These are phyloP conservation scores for Aspergillus novoparasiticus DNA, from an alignment of 2,329 filamentous ascomycete genomes.

Conservation along the genomic window DNA sequence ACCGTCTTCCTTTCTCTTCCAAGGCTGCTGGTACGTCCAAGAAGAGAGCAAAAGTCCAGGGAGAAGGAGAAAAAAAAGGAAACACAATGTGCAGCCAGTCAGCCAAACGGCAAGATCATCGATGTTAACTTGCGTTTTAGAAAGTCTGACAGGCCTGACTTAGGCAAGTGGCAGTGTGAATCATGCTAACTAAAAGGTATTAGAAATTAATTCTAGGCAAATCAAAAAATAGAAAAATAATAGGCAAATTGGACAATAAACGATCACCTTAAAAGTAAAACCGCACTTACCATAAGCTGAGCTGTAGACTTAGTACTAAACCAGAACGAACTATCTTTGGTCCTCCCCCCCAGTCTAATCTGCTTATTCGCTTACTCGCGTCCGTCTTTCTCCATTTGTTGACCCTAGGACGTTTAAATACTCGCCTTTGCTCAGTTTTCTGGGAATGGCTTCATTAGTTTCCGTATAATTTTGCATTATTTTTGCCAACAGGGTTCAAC, in stretches of 20 bases:
- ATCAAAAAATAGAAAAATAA: constrained; percentile 2
- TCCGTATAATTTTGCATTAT: constrained; percentile 6
- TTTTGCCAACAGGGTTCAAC: background rate
- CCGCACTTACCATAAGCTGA: constrained; percentile 14
- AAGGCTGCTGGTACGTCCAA: background rate
- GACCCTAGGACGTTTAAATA: constrained; percentile 13
- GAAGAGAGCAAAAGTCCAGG: background rate
- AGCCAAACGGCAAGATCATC: background rate
- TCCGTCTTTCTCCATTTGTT: background rate
- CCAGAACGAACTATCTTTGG: constrained; percentile 10
- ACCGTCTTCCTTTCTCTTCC: background rate
- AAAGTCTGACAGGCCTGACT: constrained; percentile 5
- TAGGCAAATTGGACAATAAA: constrained; percentile 8
- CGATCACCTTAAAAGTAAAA: constrained; percentile 9
- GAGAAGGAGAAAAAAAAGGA: constrained; percentile 3
- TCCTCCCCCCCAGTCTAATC: constrained; percentile 6
- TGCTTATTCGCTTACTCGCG: constrained; percentile 1
- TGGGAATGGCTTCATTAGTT: constrained; percentile 3
- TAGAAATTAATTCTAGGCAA: constrained; percentile 3
- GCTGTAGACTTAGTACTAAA: constrained; percentile 4
- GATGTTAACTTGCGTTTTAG: constrained; percentile 5
- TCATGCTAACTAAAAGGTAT: background rate
- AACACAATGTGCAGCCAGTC: constrained; percentile 1
- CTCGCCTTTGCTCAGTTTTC: constrained; percentile 6
- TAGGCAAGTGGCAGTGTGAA: constrained; percentile 7